Evolutionary conservation across 2,329 filamentous ascomycete species (phyloP).

Genomic region (Metarhizium humberi): DNA sequence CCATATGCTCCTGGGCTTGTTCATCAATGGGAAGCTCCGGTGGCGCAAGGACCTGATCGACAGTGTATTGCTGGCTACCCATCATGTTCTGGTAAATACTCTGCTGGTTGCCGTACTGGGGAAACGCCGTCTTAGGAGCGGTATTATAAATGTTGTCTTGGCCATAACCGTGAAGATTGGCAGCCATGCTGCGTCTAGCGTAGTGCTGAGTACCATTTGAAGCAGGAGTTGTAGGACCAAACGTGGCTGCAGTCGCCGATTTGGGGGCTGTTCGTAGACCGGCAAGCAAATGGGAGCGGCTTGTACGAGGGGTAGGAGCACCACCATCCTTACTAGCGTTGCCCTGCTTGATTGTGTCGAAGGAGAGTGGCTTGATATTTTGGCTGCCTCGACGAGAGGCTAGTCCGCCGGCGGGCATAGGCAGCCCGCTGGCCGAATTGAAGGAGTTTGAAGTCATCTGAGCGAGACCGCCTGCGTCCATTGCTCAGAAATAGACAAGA

Average conservation of each 20-base stretch:
- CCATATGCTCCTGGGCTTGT: conserved; percentile 63
- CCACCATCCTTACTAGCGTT: conserved; percentile 59
- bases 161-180: conserved; percentile 34
- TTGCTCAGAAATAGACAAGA: conserved; percentile 30
- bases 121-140: conserved; percentile 48
- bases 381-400: conserved; percentile 77
- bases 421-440: conserved; percentile 59
- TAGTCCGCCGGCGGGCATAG: conserved; percentile 70
- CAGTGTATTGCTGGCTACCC: conserved; percentile 50
- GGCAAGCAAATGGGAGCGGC: conserved; percentile 87
- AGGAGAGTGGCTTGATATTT: conserved; percentile 83
- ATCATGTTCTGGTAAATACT: conserved; percentile 20
- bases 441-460: conserved; percentile 93
- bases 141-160: conserved; percentile 34
- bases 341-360: conserved; percentile 61
- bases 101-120: conserved; percentile 32
- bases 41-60: conserved; percentile 83
- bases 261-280: conserved; percentile 91
- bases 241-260: conserved; percentile 62
- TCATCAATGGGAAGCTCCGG: conserved; percentile 69
- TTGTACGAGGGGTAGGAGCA: conserved; percentile 78
- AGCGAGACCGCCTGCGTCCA: conserved; percentile 99
- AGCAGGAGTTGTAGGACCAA: conserved; percentile 56
- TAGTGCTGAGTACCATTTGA: conserved; percentile 29
- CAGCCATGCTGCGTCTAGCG: conserved; percentile 33